These are phyloP conservation scores for Saturnispora ahearnii DNA, from an alignment of 805 yeast genomes.

Conservation along the genomic window DNA sequence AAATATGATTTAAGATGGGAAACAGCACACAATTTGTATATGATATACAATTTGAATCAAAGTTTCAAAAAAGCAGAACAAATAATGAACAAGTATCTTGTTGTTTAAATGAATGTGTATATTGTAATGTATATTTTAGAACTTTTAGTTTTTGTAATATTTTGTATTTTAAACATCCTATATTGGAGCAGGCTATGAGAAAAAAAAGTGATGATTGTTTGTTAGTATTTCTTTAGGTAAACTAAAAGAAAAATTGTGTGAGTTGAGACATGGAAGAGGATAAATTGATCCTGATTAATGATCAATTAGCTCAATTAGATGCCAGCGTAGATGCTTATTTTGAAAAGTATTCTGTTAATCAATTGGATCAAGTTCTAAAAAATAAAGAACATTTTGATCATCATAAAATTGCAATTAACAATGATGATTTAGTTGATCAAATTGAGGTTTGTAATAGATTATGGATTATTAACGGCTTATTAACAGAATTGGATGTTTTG, in stretches of 20 bases:
- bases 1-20: conserved; percentile 51
- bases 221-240: too few species aligned
- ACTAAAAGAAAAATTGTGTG: neutral
- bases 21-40: conserved; percentile 77
- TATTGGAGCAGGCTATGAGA: neutral
- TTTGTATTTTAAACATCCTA: neutral
- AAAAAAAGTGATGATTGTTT: neutral
- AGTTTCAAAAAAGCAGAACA: conserved; percentile 55
- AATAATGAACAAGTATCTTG: conserved; percentile 57
- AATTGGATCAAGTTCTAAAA: conserved; percentile 2
- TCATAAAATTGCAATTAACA: neutral
- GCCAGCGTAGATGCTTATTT: conserved; percentile 7
- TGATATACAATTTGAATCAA: conserved; percentile 70
- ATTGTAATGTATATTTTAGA: neutral
- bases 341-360: conserved; percentile 7
- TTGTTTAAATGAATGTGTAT: conserved; percentile 25
- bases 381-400: neutral
- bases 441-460: conserved; percentile 26
- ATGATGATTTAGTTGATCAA: conserved; percentile 16
- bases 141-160: neutral
- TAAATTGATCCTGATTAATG: neutral
- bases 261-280: neutral
- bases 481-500: conserved; percentile 18
- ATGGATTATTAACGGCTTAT: conserved; percentile 25
- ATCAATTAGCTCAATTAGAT: conserved; percentile 5